Conservation (phyloP, 2,329 filamentous ascomycete genomes). For the Fusarium sp. region DNA sequence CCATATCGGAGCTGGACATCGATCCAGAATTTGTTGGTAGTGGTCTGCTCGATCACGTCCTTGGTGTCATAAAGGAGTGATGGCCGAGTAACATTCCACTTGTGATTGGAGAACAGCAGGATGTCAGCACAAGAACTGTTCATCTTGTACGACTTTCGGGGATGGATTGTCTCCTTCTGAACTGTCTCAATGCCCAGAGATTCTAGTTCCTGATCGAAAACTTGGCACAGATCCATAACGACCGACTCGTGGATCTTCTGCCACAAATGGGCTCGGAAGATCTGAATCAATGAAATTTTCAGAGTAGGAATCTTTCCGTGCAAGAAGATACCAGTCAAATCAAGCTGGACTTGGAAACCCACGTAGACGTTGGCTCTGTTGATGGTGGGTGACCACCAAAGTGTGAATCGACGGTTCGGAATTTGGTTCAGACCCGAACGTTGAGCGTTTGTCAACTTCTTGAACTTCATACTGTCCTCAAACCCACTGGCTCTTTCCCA, state of each 20-base stretch:
- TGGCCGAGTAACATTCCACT: constrained; percentile 97
- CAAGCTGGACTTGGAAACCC: constrained; percentile 98
- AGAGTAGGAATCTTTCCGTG: constrained; percentile 98
- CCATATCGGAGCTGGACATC: constrained; percentile 97
- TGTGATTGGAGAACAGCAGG: constrained; percentile 94
- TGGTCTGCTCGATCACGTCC: constrained; percentile 91
- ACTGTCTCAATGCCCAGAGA: constrained; percentile 96
- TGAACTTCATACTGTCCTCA: constrained; percentile 85
- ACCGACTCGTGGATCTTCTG: constrained; percentile 99
- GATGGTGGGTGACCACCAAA: constrained; percentile 97
- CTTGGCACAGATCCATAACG: constrained; percentile 98
- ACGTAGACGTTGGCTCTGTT: constrained; percentile 98
- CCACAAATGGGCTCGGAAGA: constrained; percentile 99
- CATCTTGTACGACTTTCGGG: constrained; percentile 99
- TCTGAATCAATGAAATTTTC: constrained; percentile 98
- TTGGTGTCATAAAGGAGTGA: constrained; percentile 96
- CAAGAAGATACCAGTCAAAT: constrained; percentile 97
- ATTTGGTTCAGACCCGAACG: constrained; percentile 98
- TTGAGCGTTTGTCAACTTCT: constrained; percentile 98
- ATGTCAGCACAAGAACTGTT: constrained; percentile 99
- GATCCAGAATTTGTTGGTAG: constrained; percentile 99
- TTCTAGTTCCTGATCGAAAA: constrained; percentile 97
- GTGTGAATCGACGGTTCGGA: constrained; percentile 95
- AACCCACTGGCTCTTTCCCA: constrained; percentile 75
- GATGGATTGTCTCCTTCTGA: constrained; percentile 99